Evolutionary conservation across 2,329 filamentous ascomycete species (phyloP).

Genomic region (Talaromyces sp.): DNA sequence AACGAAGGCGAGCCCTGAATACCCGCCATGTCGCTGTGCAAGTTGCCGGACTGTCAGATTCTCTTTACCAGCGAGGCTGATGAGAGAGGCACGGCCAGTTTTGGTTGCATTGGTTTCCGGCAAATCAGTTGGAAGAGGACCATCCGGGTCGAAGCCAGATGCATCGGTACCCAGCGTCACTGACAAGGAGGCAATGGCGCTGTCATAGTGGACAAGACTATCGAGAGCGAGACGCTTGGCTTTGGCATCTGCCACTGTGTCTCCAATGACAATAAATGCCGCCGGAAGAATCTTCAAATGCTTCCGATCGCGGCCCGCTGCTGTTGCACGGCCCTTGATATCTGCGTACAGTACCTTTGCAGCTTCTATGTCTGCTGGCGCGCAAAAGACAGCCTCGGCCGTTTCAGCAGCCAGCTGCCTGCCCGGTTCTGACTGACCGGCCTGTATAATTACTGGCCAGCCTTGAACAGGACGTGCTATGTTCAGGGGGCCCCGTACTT

Average conservation of each 20-base stretch:
- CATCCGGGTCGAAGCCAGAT: constrained; percentile 45
- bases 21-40: constrained; percentile 46
- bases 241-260: constrained; percentile 44
- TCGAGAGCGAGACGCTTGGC: constrained; percentile 46
- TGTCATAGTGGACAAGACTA: constrained; percentile 50
- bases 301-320: constrained; percentile 40
- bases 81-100: constrained; percentile 39
- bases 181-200: constrained; percentile 48
- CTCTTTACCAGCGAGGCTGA: constrained; percentile 42
- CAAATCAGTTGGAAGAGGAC: constrained; percentile 42
- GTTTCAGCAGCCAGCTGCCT: constrained; percentile 49
- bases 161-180: constrained; percentile 44
- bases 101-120: constrained; percentile 53
- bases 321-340: constrained; percentile 44
- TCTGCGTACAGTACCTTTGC: constrained; percentile 47
- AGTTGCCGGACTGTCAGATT: constrained; percentile 47
- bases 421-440: constrained; percentile 49
- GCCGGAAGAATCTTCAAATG: constrained; percentile 50
- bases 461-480: constrained; percentile 50
- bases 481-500: constrained; percentile 46
- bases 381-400: constrained; percentile 50
- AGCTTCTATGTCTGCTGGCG: constrained; percentile 39
- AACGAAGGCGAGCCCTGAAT: constrained; percentile 47
- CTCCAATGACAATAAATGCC: constrained; percentile 46
- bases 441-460: constrained; percentile 52